Evolutionary conservation across 441 rosid species (phyloP).

Genomic region (Croton setiger): DNA sequence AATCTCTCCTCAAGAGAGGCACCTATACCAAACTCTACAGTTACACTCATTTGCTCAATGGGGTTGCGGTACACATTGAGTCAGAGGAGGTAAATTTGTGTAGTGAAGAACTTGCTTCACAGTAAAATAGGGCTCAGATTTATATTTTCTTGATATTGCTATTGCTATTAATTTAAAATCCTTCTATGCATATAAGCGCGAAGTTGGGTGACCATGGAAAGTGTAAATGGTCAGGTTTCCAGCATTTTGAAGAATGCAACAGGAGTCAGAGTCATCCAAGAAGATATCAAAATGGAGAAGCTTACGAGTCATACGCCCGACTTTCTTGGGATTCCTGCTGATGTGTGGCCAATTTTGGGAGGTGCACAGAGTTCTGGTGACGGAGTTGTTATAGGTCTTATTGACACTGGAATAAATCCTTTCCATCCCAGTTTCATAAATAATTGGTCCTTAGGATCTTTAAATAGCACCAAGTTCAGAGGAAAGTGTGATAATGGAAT

Average conservation of each 20-base stretch:
- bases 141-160: background rate
- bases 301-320: slow-evolving; percentile 47
- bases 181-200: background rate
- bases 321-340: slow-evolving; percentile 42
- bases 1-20: slow-evolving; percentile 32
- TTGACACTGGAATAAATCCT: slow-evolving; percentile 54
- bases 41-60: slow-evolving; percentile 48
- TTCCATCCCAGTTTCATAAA: slow-evolving; percentile 44
- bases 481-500: slow-evolving; percentile 42
- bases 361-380: slow-evolving; percentile 43
- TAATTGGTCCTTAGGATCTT: slow-evolving; percentile 14
- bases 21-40: slow-evolving; percentile 48
- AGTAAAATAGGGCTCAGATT: background rate
- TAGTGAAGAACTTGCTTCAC: background rate
- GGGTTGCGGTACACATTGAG: slow-evolving; percentile 39
- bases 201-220: background rate
- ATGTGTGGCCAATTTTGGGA: slow-evolving; percentile 44
- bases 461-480: slow-evolving; percentile 30
- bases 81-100: slow-evolving; percentile 37
- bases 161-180: background rate
- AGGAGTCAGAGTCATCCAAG: slow-evolving; percentile 39
- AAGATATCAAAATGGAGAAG: slow-evolving; percentile 47
- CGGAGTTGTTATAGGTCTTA: slow-evolving; percentile 46
- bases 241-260: slow-evolving; percentile 28
- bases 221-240: slow-evolving; percentile 27